A percentile compares a stretch with the other conserved stretches of the same genome.
These are phyloP conservation scores for Begonia masoniana DNA, from an alignment of 306 rosid genomes.

Conservation along the genomic window DNA sequence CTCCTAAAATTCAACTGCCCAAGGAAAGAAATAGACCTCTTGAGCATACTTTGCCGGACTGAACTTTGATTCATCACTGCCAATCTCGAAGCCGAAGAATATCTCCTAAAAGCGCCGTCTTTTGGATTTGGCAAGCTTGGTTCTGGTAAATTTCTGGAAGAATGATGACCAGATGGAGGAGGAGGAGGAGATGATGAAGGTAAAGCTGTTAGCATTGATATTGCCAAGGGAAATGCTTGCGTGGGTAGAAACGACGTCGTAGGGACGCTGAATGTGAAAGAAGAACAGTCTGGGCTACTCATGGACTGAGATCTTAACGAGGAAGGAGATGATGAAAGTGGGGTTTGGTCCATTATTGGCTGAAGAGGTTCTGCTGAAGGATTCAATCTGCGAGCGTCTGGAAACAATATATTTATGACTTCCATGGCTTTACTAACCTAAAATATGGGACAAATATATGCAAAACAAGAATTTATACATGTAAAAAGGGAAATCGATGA, in stretches of 20 bases:
- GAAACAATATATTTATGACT: not conserved
- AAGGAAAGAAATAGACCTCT: not conserved
- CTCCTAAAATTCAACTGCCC: not conserved
- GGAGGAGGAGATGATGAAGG: not conserved
- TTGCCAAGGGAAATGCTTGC: not conserved
- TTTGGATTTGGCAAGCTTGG: not conserved
- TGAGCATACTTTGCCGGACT: constrained; percentile 4
- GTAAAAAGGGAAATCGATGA: too few species aligned
- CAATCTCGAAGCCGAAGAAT: not conserved
- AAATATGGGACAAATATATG: not conserved
- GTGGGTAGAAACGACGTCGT: not conserved
- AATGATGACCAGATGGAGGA: not conserved
- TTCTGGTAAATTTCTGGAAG: too few species aligned
- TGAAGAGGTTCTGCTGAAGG: not conserved
- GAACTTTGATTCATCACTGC: too few species aligned
- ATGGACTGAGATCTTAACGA: constrained; percentile 2
- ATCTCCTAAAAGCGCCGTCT: not conserved
- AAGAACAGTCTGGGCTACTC: constrained; percentile 3
- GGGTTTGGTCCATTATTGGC: not conserved
- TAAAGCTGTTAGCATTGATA: not conserved
- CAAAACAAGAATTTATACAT: too few species aligned
- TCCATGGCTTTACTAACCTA: constrained; percentile 1
- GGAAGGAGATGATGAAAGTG: not conserved
- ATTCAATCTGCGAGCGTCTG: not conserved
- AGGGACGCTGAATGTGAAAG: not conserved